Evolutionary conservation across 306 rosid species (phyloP).

Genomic region (Ammopiptanthus mongolicus): DNA sequence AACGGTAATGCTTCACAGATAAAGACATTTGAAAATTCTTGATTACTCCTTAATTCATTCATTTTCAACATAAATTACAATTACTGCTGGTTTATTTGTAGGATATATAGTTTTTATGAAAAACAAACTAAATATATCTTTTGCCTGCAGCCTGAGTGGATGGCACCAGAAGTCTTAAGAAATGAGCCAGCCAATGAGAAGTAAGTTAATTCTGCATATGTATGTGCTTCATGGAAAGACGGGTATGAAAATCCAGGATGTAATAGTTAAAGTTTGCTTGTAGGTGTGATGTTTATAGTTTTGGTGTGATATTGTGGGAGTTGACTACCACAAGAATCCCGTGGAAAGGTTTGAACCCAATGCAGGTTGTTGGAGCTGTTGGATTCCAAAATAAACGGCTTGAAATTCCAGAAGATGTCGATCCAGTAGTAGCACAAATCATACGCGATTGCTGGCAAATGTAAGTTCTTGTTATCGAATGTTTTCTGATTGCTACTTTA

Average conservation of each 20-base stretch:
- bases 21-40: conserved; percentile 1
- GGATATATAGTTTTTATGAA: background rate
- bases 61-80: background rate
- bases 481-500: conserved; percentile 11
- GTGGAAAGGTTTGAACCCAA: conserved; percentile 97
- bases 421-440: conserved; percentile 76
- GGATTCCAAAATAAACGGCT: conserved; percentile 96
- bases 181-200: conserved; percentile 95
- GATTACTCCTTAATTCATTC: conserved; percentile 12
- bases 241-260: conserved; percentile 1
- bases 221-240: conserved; percentile 5
- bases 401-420: conserved; percentile 81
- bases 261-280: conserved; percentile 28
- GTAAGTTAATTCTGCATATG: conserved; percentile 37
- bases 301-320: conserved; percentile 98
- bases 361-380: conserved; percentile 99
- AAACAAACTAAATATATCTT: conserved; percentile 16
- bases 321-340: conserved; percentile 67
- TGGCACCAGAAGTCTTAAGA: conserved; percentile 97
- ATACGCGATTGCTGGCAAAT: conserved; percentile 91
- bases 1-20: conserved; percentile 61
- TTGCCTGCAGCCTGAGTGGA: conserved; percentile 95
- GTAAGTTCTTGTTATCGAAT: conserved; percentile 36
- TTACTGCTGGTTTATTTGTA: background rate
- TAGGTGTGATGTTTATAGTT: conserved; percentile 99